phyloP scores from a whole-genome alignment of 208 protist species.

The Wallacemonas sp. region DNA sequence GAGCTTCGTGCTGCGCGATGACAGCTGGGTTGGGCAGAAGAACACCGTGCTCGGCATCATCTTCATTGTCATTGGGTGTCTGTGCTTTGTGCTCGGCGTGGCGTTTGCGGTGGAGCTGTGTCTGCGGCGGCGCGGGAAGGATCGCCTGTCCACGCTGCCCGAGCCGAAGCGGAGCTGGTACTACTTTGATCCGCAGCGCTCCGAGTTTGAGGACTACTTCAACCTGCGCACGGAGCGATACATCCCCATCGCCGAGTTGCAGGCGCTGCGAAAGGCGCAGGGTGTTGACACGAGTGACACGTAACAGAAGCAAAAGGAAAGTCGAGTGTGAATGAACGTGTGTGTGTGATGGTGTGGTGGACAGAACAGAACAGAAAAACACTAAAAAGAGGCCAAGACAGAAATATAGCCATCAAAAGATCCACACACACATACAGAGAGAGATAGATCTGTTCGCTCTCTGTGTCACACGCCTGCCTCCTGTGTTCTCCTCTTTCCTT shows the following conservation, averaged over 20 bases:
- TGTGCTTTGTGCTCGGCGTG: slow-evolving; percentile 56
- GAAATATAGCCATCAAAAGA: no score
- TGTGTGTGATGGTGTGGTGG: not conserved
- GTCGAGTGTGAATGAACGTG: not conserved
- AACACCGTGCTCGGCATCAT: slow-evolving; percentile 51
- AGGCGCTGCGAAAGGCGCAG: slow-evolving; percentile 35
- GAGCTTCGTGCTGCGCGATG: slow-evolving; percentile 89
- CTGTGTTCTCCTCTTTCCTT: not conserved
- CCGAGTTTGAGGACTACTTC: slow-evolving; percentile 69
- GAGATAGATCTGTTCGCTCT: no score
- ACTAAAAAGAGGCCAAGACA: slow-evolving; percentile 1
- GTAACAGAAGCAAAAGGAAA: not conserved
- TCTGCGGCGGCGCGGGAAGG: slow-evolving; percentile 26
- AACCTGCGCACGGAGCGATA: slow-evolving; percentile 57
- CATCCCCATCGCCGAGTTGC: slow-evolving; percentile 48
- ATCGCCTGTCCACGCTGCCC: slow-evolving; percentile 28
- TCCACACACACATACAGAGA: no score
- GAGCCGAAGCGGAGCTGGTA: slow-evolving; percentile 73
- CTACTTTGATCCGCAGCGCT: slow-evolving; percentile 38
- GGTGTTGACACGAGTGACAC: slow-evolving; percentile 11
- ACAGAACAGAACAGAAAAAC: not conserved
- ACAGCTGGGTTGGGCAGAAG: slow-evolving; percentile 58
- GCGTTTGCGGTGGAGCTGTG: slow-evolving; percentile 59
- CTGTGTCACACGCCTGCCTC: no score
- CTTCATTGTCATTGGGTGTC: slow-evolving; percentile 59